Base-by-base conservation (phyloP, 768 basidiomycete species). In the Mycena metata region DNA sequence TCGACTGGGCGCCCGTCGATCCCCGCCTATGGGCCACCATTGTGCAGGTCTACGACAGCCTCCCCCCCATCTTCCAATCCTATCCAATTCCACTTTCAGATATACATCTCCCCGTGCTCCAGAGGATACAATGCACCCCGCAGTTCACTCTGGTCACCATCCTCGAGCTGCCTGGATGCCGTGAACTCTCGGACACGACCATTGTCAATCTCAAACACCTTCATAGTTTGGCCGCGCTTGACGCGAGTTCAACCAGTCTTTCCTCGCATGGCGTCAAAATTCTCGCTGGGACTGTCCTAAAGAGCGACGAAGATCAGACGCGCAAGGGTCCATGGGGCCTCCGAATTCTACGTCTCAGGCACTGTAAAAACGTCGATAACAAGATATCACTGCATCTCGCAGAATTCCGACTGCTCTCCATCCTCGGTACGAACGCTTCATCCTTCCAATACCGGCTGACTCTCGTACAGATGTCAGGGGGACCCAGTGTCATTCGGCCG, bases 61-160 rank as follows among this genome's bases (percentile, higher is more conserved):
- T 93, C 9, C 91, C 93, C 0, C 39, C 76, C 0, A 62, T 39
- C 51, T 80, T 88, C 61, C 73, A 71, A 2, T 73, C 75, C 1
- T 87, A 86, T 75, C 69, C 76, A 21, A 75, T 91, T 17, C 85
- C 89, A 4, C 85, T 93, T 33, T 79, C 83, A 0, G 88, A 92
- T 72, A 73, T 73, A 8, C 82, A 88, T 68, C 77, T 91, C 0
- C 86, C 85, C 3, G 78, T 87, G 16, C 84, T 93, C 15, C 91
- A 92, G 69, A 69, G 69, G 17, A 86, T 93, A 46, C 83, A 85
- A 2, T 79, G 83, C 49, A 88, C 89, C 0, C 73, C 82, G 3
- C 73, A 85, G 24, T 94, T 92, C 75, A 82, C 91, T 3, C 82
- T 94, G 36, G 67, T 94, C 60, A 91, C 92, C 7, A 75, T 92